Percentiles rank a stretch among this genome's conserved stretches.
Conservation (phyloP, 2,329 filamentous ascomycete genomes). For the Clonostachys byssicola region DNA sequence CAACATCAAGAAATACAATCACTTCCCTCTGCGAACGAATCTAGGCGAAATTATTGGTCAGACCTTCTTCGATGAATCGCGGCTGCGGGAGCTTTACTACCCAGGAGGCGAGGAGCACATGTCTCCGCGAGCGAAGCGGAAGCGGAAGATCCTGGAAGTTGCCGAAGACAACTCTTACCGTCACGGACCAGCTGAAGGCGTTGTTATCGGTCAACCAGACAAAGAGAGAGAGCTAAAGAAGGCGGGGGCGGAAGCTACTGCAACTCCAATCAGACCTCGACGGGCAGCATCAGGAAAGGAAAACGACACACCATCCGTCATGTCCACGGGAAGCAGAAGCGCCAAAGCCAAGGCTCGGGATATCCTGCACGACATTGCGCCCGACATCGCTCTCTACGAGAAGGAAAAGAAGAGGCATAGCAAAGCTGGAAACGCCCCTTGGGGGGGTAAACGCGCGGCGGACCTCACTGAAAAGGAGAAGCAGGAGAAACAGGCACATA, state of each 20-base stretch:
- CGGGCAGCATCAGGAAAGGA: conserved; percentile 66
- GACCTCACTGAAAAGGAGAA: conserved; percentile 52
- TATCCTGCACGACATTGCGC: conserved; percentile 70
- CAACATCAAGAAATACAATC: conserved; percentile 71
- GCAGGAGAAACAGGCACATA: conserved; percentile 38
- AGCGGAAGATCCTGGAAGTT: conserved; percentile 43
- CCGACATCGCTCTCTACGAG: conserved; percentile 86
- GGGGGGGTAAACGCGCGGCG: conserved; percentile 60
- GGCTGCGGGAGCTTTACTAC: conserved; percentile 64
- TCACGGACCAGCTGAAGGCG: conserved; percentile 40
- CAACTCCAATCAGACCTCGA: conserved; percentile 34
- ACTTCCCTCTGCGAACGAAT: conserved; percentile 87
- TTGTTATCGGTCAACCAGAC: conserved; percentile 34
- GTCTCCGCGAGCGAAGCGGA: conserved; percentile 37
- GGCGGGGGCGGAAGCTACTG: conserved; percentile 18
- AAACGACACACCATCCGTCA: conserved; percentile 71
- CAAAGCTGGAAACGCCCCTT: conserved; percentile 44
- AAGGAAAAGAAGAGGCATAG: conserved; percentile 79
- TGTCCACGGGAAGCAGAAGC: conserved; percentile 71
- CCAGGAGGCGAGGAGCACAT: conserved; percentile 52
- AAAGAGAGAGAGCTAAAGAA: conserved; percentile 27
- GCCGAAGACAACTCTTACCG: conserved; percentile 46
- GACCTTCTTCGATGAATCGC: conserved; percentile 67
- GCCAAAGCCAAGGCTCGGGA: conserved; percentile 84
- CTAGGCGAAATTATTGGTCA: conserved; percentile 90